phyloP scores from a whole-genome alignment of 106 monocot genomes.

The Platanthera guangdongensis region DNA sequence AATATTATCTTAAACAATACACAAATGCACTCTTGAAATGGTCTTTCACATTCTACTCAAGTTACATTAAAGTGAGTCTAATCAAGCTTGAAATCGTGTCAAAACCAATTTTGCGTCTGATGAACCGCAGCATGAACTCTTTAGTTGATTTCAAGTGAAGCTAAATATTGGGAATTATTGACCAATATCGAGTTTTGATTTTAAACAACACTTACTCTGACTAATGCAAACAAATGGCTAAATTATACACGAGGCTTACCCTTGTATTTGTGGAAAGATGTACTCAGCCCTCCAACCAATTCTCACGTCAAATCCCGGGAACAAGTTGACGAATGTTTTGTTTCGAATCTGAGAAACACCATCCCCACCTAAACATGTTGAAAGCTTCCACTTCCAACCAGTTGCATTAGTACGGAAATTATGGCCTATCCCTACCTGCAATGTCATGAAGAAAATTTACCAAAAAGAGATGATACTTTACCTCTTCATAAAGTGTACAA shows the following conservation, averaged over 20 bases:
- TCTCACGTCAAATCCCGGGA: constrained; percentile 84
- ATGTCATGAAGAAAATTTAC: background rate
- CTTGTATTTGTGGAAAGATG: constrained; percentile 85
- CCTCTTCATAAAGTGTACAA: background rate
- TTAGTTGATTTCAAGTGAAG: background rate
- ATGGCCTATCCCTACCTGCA: constrained; percentile 70
- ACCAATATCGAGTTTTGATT: background rate
- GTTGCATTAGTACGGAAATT: constrained; percentile 43
- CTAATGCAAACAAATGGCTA: background rate
- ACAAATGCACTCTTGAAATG: too few species aligned
- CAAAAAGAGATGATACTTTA: background rate
- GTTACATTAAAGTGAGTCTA: background rate
- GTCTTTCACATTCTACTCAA: background rate
- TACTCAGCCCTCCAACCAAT: constrained; percentile 95
- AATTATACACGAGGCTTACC: constrained; percentile 33
- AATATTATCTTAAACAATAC: too few species aligned
- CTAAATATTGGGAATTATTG: background rate
- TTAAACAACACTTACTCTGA: background rate
- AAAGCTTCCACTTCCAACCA: constrained; percentile 84
- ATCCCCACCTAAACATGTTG: constrained; percentile 66
- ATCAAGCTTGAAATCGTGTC: background rate
- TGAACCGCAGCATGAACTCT: background rate
- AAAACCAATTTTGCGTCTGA: background rate
- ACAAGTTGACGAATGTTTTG: constrained; percentile 59
- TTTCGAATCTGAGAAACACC: constrained; percentile 74